Conservation (phyloP, 352 stramenopile genomes). For the Pythium phragmiticola region DNA sequence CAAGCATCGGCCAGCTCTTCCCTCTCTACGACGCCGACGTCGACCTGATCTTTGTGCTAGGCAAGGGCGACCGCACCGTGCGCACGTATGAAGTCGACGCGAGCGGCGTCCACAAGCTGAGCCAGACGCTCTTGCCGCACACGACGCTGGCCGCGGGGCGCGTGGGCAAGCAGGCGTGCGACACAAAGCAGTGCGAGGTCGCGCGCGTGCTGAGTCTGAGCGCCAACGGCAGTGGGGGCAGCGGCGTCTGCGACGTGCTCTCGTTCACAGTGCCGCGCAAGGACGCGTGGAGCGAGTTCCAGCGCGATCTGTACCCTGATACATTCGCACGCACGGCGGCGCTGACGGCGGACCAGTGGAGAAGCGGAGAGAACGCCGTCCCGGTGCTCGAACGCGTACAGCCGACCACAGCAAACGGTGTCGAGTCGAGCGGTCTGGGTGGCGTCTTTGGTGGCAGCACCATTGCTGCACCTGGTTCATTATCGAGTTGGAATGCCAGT, state of each 20-base stretch:
- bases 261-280: slow-evolving; percentile 68
- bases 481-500: slow-evolving; percentile 1
- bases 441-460: slow-evolving; percentile 35
- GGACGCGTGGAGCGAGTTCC: slow-evolving; percentile 58
- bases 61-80: slow-evolving; percentile 64
- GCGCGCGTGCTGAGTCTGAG: slow-evolving; percentile 64
- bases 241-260: slow-evolving; percentile 56
- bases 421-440: neutral
- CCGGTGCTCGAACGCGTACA: slow-evolving; percentile 41
- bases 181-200: slow-evolving; percentile 60
- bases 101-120: slow-evolving; percentile 41
- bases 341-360: slow-evolving; percentile 46
- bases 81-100: slow-evolving; percentile 64
- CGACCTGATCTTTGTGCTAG: slow-evolving; percentile 66
- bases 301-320: slow-evolving; percentile 75
- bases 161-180: slow-evolving; percentile 52
- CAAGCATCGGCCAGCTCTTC: slow-evolving; percentile 61
- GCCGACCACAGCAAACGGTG: slow-evolving; percentile 16
- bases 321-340: slow-evolving; percentile 41
- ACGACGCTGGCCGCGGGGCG: slow-evolving; percentile 59
- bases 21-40: slow-evolving; percentile 71
- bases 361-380: slow-evolving; percentile 37
- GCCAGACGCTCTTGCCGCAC: slow-evolving; percentile 46
- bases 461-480: neutral
- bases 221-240: slow-evolving; percentile 24